Base-by-base conservation (phyloP, 257 asterid species). In the Plectranthus barbatus region DNA sequence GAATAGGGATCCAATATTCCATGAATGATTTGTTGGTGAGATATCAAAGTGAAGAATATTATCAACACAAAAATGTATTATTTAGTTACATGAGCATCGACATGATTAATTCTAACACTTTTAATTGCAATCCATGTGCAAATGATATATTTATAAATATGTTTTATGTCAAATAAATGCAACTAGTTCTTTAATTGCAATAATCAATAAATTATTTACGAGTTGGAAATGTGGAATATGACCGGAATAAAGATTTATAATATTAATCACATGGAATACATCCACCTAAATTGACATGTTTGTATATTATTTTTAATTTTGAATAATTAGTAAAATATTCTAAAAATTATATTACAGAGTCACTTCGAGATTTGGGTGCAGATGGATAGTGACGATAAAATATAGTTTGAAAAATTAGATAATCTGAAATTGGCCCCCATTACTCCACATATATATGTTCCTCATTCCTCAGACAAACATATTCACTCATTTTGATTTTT, bases 81-180 rank as follows among this genome's bases (percentile, higher is more conserved):
- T 29, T 20, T 5, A 26, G 5, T 26, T 26, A 26, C n/a, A n/a
- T n/a, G n/a, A 26, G 5, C 31, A 26, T 26, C 31, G 31, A 26
- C 31, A 51, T 7, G 13, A 49, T 40, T 40, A 12, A 2, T 33
- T 17, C 13, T 10, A 6, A 13, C 8, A 12, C 7, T 15, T 36
- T 1, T 36, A 21, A 4, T n/a, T 18, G 34, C 10, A 33, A 23
- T 40, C 52, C 76, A 71, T 71, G 61, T 64, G 62, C 62, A 18
- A 37, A 26, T 26, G 31, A 1, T 26, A 26, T n/a, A 63, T 42
- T 36, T 14, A 49, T 72, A 20, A 60, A 50, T 56, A 56, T 57
- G 46, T 4, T 1, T 1, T 3, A 1, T 31, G 17, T 56, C 20
- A 14, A 10, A 9, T 26, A 34, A 23, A 12, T 19, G 10, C 18